A percentile compares a stretch with the other conserved stretches of the same genome.
These are phyloP conservation scores for Ustilago nuda DNA, from an alignment of 1,284 basidiomycete species.

Conservation along the genomic window DNA sequence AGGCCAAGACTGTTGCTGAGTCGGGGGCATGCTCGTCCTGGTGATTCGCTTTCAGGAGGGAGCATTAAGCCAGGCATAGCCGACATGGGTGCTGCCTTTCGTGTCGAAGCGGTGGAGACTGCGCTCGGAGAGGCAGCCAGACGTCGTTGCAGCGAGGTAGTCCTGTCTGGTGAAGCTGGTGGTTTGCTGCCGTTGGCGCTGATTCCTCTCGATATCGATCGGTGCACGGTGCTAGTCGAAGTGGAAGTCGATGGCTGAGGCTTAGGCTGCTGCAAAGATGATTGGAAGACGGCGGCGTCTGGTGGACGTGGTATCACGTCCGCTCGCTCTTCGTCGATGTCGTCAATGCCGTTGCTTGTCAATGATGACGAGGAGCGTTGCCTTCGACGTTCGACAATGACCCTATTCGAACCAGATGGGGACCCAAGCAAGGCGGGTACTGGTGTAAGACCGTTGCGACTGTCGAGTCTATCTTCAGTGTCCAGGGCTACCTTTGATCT, in stretches of 20 bases:
- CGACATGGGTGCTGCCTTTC: conserved; percentile 17
- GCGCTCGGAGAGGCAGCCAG: conserved; percentile 6
- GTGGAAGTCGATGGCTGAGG: conserved; percentile 7
- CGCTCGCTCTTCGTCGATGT: conserved; percentile 18
- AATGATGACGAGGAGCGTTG: conserved; percentile 19
- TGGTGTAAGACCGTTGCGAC: not conserved
- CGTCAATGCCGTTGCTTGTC: conserved; percentile 14
- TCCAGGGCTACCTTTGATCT: conserved; percentile 30
- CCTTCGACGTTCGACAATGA: conserved; percentile 39
- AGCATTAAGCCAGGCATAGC: conserved; percentile 21
- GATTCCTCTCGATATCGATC: conserved; percentile 3
- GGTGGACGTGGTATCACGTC: conserved; percentile 30
- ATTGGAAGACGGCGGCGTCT: conserved; percentile 15
- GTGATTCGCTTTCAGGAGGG: conserved; percentile 5
- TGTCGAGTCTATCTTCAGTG: conserved; percentile 17
- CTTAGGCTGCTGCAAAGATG: conserved; percentile 10
- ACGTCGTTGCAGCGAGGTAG: conserved; percentile 36
- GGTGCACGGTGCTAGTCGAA: conserved; percentile 1
- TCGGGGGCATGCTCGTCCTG: conserved; percentile 22
- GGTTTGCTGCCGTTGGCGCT: conserved; percentile 7
- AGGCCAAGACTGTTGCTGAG: conserved; percentile 36
- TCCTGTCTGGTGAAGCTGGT: conserved; percentile 41
- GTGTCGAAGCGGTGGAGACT: conserved; percentile 6
- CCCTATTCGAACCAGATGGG: conserved; percentile 18
- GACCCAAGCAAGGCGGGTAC: not conserved